A percentile compares a stretch with the other conserved stretches of the same genome.
These are phyloP conservation scores for Aphanomyces astaci DNA, from an alignment of 352 stramenopile genomes.

Conservation along the genomic window DNA sequence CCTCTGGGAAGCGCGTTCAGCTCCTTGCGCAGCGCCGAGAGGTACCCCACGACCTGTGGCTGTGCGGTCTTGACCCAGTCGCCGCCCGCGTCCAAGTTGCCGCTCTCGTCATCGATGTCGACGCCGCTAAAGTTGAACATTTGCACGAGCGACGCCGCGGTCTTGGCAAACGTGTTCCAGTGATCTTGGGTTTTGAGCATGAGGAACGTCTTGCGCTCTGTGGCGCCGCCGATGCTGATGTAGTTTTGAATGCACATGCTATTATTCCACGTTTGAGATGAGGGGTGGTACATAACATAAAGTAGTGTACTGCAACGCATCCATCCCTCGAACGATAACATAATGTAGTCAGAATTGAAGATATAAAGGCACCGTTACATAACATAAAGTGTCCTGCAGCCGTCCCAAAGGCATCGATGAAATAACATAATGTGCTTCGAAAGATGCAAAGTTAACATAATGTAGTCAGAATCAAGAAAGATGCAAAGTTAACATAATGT, in stretches of 20 bases:
- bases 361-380: too few relatives aligned
- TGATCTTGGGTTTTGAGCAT: background rate
- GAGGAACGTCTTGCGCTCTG: background rate
- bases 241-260: constrained; percentile 14
- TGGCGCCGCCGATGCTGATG: constrained; percentile 3
- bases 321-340: too few relatives aligned
- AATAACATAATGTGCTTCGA: too few relatives aligned
- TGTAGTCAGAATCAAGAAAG: too few relatives aligned
- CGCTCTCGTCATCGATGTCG: constrained; percentile 17
- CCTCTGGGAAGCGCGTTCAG: background rate
- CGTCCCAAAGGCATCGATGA: too few relatives aligned
- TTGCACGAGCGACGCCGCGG: background rate
- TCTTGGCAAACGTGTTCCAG: background rate
- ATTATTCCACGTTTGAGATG: background rate
- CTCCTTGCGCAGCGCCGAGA: background rate
- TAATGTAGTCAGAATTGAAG: too few relatives aligned
- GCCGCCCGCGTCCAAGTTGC: background rate
- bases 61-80: constrained; percentile 1
- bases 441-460: too few relatives aligned
- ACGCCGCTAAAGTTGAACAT: constrained; percentile 9
- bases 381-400: too few relatives aligned
- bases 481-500: too few relatives aligned
- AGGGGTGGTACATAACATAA: too few relatives aligned
- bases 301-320: too few relatives aligned
- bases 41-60: background rate